Conservation (phyloP, 2,329 filamentous ascomycete genomes). For the Penicillium sp. region DNA sequence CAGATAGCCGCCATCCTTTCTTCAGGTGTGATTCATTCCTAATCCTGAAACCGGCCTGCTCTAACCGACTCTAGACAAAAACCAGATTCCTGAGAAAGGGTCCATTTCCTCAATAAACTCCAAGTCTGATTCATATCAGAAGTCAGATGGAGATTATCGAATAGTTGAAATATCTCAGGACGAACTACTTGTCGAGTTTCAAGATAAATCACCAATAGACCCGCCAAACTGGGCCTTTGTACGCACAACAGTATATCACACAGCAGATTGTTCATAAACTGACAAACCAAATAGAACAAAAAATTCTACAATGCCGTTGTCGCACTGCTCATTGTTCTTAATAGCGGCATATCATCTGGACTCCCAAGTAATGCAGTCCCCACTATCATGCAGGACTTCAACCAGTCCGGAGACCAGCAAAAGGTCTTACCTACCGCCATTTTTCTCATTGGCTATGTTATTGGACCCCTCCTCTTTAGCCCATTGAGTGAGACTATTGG, state of each 20-base stretch:
- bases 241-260: constrained; percentile 8
- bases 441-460: constrained; percentile 40
- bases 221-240: constrained; percentile 33
- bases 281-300: constrained; percentile 18
- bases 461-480: constrained; percentile 44
- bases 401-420: constrained; percentile 30
- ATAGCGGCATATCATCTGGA: constrained; percentile 40
- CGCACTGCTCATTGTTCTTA: constrained; percentile 33
- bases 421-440: constrained; percentile 37
- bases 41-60: not conserved
- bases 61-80: constrained; percentile 16
- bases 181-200: constrained; percentile 30
- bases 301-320: constrained; percentile 32
- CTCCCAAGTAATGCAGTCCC: constrained; percentile 42
- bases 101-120: constrained; percentile 1
- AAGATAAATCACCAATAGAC: constrained; percentile 22
- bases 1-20: constrained; percentile 9
- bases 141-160: constrained; percentile 16
- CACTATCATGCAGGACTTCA: constrained; percentile 36
- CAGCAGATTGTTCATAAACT: not conserved
- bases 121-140: not conserved
- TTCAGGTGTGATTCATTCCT: constrained; percentile 15
- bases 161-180: constrained; percentile 21
- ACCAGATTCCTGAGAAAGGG: constrained; percentile 1
- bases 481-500: constrained; percentile 47